Evolutionary conservation across 2,329 filamentous ascomycete genomes (phyloP).

Genomic region (Dothideomycetes sp.): DNA sequence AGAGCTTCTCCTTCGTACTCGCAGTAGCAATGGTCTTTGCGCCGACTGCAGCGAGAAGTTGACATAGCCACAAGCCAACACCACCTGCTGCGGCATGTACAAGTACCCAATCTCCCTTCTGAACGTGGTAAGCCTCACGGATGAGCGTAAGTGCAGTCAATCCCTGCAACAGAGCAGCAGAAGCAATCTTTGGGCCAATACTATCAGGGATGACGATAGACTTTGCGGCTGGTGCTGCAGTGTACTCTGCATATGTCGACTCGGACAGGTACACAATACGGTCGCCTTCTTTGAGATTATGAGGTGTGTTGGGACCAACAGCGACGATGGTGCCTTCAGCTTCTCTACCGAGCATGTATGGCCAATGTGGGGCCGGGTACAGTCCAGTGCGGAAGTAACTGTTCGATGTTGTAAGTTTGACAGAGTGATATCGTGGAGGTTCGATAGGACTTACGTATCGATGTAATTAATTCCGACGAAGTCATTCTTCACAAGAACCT

Average conservation of each 20-base stretch:
- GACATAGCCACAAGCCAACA: conserved; percentile 64
- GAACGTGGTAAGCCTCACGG: conserved; percentile 61
- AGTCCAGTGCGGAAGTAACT: conserved; percentile 80
- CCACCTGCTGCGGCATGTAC: conserved; percentile 82
- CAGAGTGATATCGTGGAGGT: conserved; percentile 5
- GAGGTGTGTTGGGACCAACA: conserved; percentile 41
- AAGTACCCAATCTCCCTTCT: conserved; percentile 70
- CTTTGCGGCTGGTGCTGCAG: conserved; percentile 43
- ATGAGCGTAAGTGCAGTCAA: conserved; percentile 74
- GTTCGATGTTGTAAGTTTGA: conserved; percentile 1
- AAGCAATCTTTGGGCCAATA: conserved; percentile 53
- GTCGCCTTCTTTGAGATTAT: conserved; percentile 55
- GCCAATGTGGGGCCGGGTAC: conserved; percentile 60
- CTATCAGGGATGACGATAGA: conserved; percentile 55
- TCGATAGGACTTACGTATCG: conserved; percentile 51
- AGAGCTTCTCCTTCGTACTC: conserved; percentile 61
- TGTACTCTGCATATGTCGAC: conserved; percentile 52
- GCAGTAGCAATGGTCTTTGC: conserved; percentile 75
- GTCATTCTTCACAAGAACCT: conserved; percentile 73
- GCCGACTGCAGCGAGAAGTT: conserved; percentile 63
- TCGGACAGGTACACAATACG: conserved; percentile 60
- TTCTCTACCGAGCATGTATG: conserved; percentile 72
- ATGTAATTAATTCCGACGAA: conserved; percentile 81
- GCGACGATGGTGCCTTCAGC: conserved; percentile 62
- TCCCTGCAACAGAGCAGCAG: conserved; percentile 67